phyloP scores from a whole-genome alignment of 1,284 basidiomycete genomes.

The Volvariella surrecta region DNA sequence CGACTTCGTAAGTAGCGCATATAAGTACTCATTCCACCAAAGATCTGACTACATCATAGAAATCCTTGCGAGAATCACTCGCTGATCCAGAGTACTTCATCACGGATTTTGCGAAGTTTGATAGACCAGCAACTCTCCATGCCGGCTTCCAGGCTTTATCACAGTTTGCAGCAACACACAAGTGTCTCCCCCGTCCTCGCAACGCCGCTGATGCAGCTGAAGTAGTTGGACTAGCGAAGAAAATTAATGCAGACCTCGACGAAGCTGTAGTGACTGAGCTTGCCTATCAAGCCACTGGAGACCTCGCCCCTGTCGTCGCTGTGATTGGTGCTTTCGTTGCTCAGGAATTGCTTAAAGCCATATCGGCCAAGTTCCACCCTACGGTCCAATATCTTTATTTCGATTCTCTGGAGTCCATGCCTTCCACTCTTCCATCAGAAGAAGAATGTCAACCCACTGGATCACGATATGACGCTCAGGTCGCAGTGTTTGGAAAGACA shows the following conservation, averaged over 20 bases:
- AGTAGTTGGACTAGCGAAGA: conserved; percentile 73
- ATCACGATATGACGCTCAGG: conserved; percentile 90
- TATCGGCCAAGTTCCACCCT: conserved; percentile 97
- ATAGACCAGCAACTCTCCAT: conserved; percentile 86
- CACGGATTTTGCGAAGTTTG: conserved; percentile 98
- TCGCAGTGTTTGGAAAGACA: conserved; percentile 88
- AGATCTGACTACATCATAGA: conserved; percentile 39
- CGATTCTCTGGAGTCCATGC: conserved; percentile 95
- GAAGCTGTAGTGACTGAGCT: conserved; percentile 83
- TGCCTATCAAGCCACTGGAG: conserved; percentile 90
- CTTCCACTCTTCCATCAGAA: conserved; percentile 69
- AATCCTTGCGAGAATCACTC: conserved; percentile 87
- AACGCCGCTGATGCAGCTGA: conserved; percentile 76
- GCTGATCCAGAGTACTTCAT: conserved; percentile 85
- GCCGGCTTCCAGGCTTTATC: conserved; percentile 94
- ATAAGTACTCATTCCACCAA: conserved; percentile 1
- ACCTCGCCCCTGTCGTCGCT: conserved; percentile 87
- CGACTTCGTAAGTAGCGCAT: conserved; percentile 64
- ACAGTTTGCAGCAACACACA: conserved; percentile 63
- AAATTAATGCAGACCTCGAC: conserved; percentile 67
- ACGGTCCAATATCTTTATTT: conserved; percentile 96
- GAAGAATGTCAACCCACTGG: conserved; percentile 79
- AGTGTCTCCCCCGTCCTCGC: conserved; percentile 76
- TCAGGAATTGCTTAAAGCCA: conserved; percentile 96
- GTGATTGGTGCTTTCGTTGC: conserved; percentile 97